A percentile compares a stretch with the other conserved stretches of the same genome.
Conservation (phyloP, 371 early-diverging fungal species). For the Rhizomucor miehei region DNA sequence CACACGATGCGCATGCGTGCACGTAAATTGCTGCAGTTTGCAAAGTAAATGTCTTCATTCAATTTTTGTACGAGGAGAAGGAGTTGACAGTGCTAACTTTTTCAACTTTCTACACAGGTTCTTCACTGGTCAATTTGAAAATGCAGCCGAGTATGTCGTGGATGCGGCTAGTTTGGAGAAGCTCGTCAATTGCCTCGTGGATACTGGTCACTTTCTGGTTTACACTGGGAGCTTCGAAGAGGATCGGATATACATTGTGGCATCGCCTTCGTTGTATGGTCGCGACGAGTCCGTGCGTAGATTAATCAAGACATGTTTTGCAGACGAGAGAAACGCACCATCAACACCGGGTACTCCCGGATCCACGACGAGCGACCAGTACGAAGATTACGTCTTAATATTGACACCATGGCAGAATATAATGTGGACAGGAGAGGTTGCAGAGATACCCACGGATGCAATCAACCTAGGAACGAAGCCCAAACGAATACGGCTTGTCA, state of each 20-base stretch:
- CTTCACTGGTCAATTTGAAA: constrained; percentile 68
- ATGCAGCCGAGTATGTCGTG: constrained; percentile 72
- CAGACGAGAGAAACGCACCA: constrained; percentile 23
- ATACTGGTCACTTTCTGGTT: constrained; percentile 67
- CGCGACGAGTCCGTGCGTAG: constrained; percentile 33
- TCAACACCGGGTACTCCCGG: constrained; percentile 21
- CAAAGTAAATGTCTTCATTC: constrained; percentile 36
- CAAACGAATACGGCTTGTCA: constrained; percentile 67
- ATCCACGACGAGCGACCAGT: constrained; percentile 7
- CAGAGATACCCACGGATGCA: constrained; percentile 38
- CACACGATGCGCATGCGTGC: constrained; percentile 67
- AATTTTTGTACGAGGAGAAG: background rate
- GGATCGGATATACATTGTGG: constrained; percentile 62
- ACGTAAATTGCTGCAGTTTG: constrained; percentile 61
- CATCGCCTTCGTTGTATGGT: constrained; percentile 41
- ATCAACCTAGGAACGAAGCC: constrained; percentile 59
- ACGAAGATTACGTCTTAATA: constrained; percentile 51
- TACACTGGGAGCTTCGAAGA: constrained; percentile 66
- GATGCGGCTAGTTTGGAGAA: constrained; percentile 47
- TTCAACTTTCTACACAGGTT: constrained; percentile 33
- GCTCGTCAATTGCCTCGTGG: constrained; percentile 58
- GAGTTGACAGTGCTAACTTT: background rate
- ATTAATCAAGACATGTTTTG: constrained; percentile 35
- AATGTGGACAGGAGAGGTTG: constrained; percentile 59
- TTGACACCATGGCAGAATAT: constrained; percentile 58